Evolutionary conservation across 1,139 yeast genomes (phyloP), one percentile per base, ranked within the genome.

Genomic region (Zygoascus meyerae): DNA sequence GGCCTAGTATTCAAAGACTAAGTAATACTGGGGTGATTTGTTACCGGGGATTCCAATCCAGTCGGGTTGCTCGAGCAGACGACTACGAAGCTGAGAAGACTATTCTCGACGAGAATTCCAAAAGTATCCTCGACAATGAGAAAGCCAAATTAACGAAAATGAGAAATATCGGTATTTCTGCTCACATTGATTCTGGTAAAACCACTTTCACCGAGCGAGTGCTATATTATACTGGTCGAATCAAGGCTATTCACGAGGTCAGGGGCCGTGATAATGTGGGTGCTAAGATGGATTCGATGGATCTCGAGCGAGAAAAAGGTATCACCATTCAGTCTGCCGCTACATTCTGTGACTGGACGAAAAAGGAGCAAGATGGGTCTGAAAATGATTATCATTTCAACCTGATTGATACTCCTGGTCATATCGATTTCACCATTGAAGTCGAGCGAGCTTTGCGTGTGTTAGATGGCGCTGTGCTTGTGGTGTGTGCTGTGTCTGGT

Each of bases 311-410:
- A 66, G 97, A 90, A 70, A 86, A 94, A 64, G 98, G 98, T 65
- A 92, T 92, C 60, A 92, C 98, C 47, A 92, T 92, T 65, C 98
- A 92, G 70, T 87, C 97, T 50, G 98, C 98, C 51, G 98, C 98
- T 35, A 92, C 98, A 1, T 92, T 86, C 72, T 92, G 97, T 73
- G 83, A 95, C 48, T 92, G 98, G 98, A 82, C 82, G 50, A 86
- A 86, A 65, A 59, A 59, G 42, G 55, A 55, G 12, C 55, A 51
- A 18, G 66, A 65, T 34, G 60, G 60, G 1, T 66, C 71, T 45
- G 67, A 72, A 45, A 67, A 73, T 51, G 75, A 77, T 54, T 90
- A 83, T 66, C 96, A 87, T 66, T 89, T 89, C 73, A 92, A 92
- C 65, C 75, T 92, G 65, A 94, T 92, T 65, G 98, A 92, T 70